Conservation (phyloP, 306 rosid genomes). For the Casuarina cunninghamiana region DNA sequence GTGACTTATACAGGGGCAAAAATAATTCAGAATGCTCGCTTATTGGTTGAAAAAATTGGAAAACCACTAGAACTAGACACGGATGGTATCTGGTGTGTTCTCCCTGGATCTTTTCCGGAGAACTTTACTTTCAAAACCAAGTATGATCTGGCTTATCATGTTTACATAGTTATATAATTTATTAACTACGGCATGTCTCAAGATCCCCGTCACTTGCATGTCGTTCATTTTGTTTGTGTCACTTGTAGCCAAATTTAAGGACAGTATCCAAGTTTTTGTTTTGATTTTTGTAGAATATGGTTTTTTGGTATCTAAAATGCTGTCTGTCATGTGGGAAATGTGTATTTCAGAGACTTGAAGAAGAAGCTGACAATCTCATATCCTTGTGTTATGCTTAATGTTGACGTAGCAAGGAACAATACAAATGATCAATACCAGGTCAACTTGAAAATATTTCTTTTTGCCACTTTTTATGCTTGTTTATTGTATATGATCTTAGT, state of each 20-base stretch:
- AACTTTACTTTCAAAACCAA: constrained; percentile 87
- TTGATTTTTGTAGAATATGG: constrained; percentile 15
- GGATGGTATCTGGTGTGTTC: constrained; percentile 99
- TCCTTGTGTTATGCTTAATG: constrained; percentile 99
- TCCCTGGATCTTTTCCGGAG: constrained; percentile 98
- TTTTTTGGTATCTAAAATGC: constrained; percentile 30
- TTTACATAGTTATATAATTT: constrained; percentile 22
- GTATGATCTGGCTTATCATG: constrained; percentile 43
- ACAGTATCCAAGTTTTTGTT: constrained; percentile 13
- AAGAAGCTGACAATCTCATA: constrained; percentile 94
- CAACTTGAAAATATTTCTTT: constrained; percentile 33
- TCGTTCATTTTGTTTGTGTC: constrained; percentile 8
- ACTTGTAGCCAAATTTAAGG: constrained; percentile 2
- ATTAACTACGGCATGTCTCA: background rate
- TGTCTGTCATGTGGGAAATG: constrained; percentile 27
- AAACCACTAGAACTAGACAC: constrained; percentile 97
- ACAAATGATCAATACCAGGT: constrained; percentile 99
- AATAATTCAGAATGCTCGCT: constrained; percentile 95
- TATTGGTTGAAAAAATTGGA: constrained; percentile 94
- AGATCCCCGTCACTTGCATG: constrained; percentile 10
- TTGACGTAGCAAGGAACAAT: constrained; percentile 94
- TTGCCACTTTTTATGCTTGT: constrained; percentile 16
- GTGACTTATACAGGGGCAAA: constrained; percentile 99
- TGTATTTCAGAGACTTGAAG: constrained; percentile 68
- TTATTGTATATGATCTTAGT: constrained; percentile 20